phyloP scores from a whole-genome alignment of 2,329 filamentous ascomycete genomes.

The Trichoderma atrobrunneum region DNA sequence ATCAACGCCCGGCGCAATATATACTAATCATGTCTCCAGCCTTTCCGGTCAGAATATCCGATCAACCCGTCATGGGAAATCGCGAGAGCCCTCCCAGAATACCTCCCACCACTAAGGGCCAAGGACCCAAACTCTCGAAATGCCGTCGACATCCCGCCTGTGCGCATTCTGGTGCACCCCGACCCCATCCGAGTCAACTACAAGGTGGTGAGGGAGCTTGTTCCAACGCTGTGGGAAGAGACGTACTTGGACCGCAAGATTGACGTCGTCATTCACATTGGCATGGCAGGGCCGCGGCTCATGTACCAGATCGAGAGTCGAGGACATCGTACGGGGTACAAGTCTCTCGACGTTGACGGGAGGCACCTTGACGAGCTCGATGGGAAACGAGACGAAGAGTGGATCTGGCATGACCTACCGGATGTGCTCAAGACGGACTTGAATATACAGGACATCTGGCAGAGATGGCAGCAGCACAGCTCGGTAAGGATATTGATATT shows the following conservation, averaged over 20 bases:
- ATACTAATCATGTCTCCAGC: constrained; percentile 45
- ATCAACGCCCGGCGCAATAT: neutral
- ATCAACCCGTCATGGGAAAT: constrained; percentile 83
- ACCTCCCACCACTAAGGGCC: constrained; percentile 52
- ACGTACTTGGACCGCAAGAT: constrained; percentile 36
- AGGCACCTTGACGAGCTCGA: constrained; percentile 51
- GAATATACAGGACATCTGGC: constrained; percentile 55
- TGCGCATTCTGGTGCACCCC: constrained; percentile 64
- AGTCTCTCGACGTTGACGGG: constrained; percentile 67
- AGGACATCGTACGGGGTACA: constrained; percentile 71
- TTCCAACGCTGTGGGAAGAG: constrained; percentile 61
- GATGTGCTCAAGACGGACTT: constrained; percentile 56
- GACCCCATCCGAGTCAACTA: constrained; percentile 71
- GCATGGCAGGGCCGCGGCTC: constrained; percentile 66
- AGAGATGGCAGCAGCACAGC: constrained; percentile 52
- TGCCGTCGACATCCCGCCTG: constrained; percentile 39
- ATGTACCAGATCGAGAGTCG: constrained; percentile 69
- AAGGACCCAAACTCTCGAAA: constrained; percentile 37
- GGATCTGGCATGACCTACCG: constrained; percentile 55
- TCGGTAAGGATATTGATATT: constrained; percentile 40
- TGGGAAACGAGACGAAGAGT: constrained; percentile 45
- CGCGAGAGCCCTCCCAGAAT: constrained; percentile 62
- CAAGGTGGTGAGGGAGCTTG: constrained; percentile 57
- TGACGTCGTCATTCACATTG: constrained; percentile 73
- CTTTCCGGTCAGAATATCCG: constrained; percentile 69